Base-by-base conservation (phyloP, 257 asterid genomes). In the Capsicum baccatum region DNA sequence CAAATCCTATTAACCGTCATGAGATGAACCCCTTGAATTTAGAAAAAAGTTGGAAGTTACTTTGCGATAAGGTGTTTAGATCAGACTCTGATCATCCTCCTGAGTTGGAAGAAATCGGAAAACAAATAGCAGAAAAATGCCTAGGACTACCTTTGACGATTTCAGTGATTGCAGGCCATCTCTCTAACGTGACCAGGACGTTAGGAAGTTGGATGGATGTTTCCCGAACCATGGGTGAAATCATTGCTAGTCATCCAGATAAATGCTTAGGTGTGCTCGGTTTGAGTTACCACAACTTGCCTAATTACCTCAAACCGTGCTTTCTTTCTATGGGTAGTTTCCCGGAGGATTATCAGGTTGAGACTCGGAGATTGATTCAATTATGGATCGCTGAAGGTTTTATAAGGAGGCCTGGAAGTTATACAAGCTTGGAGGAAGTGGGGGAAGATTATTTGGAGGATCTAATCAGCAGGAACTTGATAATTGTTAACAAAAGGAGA, bases 321-420 rank as follows among this genome's bases (percentile, higher is more conserved):
- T 79, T 76, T 39, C 66, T 84, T 21, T 84, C 79, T 64, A 52
- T 84, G 10, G 79, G 83, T 33, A 9, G 26, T 1, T 84, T 79
- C 68, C 62, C 44, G 0, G 57, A 56, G 14, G 56, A 79, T 6
- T 11, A 6, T 16, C 70, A 52, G 11, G 37, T 84, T 37, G 37
- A 11, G 17, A 83, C 48, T 12, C 2, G 16, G 7, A 64, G 14
- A 35, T 42, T 84, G 52, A 60, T 60, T 13, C 60, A 71, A 8
- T 59, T 83, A 39, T 83, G 79, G 86, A 60, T 83, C n/a, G 78
- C 78, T 0, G 83, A 83, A 59, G 86, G 86, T 12, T 83, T 83
- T 6, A 37, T 59, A 14, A 52, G 59, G 37, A 5, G 54, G 17
- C 35, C 35, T 21, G 33, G 3, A 50, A 39, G 78, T 9, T 1